Base-by-base conservation (phyloP, 2,329 filamentous ascomycete genomes). In the Alternaria sp. region DNA sequence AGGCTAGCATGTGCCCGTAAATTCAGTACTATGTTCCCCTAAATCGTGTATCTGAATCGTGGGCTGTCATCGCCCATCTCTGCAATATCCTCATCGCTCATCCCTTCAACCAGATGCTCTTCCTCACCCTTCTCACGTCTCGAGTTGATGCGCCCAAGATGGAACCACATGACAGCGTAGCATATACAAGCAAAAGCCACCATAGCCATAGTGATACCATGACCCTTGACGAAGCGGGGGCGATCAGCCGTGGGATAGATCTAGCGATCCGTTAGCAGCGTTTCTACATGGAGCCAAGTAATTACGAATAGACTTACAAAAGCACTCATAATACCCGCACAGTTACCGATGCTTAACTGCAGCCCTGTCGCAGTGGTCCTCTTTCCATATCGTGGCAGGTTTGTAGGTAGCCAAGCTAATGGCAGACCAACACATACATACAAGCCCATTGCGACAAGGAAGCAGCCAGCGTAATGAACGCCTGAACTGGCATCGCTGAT, bases 301-400 rank as follows among this genome's bases (percentile, higher is more conserved):
- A 46, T 10, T 40, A 12, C 32, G 28, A 32, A 46, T 12, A 47
- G 9, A 80, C 82, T 74, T 76, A 91, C 87, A 70, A 92, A 93
- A 0, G 90, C 87, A 4, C 89, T 86, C 88, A 93, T 90, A 67
- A 93, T 90, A 3, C 91, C 91, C 11, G 88, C 86, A 15, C 85
- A 83, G 67, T 93, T 93, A 3, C 90, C 91, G 56, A 90, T 85
- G 0, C 88, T 91, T 36, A 93, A 81, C 75, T 93, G 90, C 74
- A 93, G 75, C 0, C 90, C 91, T 1, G 87, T 91, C 0, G 89
- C 90, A 0, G 90, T 91, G 0, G 91, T 91, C 30, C 91, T 84
- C 77, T 93, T 94, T 10, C 91, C 91, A 68, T 93, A 94, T 8
- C 91, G 84, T 1, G 92, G 91, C 15, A 86, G 85, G 63, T 93